Evolutionary conservation across 2,329 filamentous ascomycete genomes (phyloP), one percentile per base, ranked within the genome.

Genomic region (Sclerotinia sclerotiorum): DNA sequence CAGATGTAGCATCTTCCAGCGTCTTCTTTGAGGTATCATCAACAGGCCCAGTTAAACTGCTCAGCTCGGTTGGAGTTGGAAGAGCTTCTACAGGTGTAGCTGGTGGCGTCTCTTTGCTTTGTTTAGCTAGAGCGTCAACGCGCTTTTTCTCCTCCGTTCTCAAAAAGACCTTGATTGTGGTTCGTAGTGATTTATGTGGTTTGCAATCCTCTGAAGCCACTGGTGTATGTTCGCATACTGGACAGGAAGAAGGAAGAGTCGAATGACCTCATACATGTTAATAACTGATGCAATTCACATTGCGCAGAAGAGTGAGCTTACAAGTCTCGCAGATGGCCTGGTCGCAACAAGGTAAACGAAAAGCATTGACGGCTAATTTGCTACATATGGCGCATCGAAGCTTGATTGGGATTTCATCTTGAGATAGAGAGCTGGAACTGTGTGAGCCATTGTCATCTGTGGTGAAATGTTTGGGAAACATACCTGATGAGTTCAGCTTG

Each of bases 371-470:
- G 42, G 93, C 94, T 69, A 98, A 84, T 79, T 92, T 93, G 81
- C 91, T 95, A 81, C 95, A 99, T 74, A 93, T 92, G 65, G 93
- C 93, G 83, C 95, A 99, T 80, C 94, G 91, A 72, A 99, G 86
- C 84, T 97, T 97, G 76, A 94, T 93, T n/a, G 95, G 95, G 69
- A 97, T 93, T 71, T 95, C 92, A 75, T 94, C 92, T 72, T 77
- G 77, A 39, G 75, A 72, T 39, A 78, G 70, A 44, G 76, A 78
- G 67, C 77, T 78, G 57, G 49, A 13, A 32, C 35, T 24, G 19
- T 65, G 42, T 68, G 52, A 56, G 67, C 62, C 21, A 24, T 29
- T 46, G 48, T 52, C 74, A 68, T 73, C 65, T 29, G 6, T 27
- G n/a, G 2, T 51, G 15, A 13, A 27, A 51, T 3, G 27, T 27